These are phyloP conservation scores for Epichloe festucae DNA, from an alignment of 2,329 filamentous ascomycete species.

Conservation along the genomic window DNA sequence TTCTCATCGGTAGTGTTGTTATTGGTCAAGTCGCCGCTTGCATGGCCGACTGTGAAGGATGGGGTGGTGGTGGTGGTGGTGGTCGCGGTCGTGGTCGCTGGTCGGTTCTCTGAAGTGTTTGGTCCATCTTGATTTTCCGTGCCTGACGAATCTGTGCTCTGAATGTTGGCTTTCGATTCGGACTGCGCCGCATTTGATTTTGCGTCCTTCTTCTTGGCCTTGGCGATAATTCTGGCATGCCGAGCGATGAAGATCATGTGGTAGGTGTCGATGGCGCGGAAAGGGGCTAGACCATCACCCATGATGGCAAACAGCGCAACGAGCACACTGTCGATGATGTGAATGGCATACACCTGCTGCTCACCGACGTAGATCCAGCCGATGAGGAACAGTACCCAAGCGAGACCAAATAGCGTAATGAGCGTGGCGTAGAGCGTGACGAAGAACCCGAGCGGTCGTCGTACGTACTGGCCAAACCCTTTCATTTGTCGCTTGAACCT, in stretches of 20 bases:
- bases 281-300: constrained; percentile 59
- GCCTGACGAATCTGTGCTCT: not conserved
- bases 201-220: constrained; percentile 26
- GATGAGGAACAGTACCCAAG: constrained; percentile 86
- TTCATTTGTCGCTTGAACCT: constrained; percentile 68
- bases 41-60: constrained; percentile 9
- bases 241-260: constrained; percentile 75
- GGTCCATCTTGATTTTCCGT: not conserved
- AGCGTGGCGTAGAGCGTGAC: constrained; percentile 73
- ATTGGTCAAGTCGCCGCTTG: constrained; percentile 29
- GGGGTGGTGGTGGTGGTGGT: not conserved
- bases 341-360: constrained; percentile 54
- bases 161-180: constrained; percentile 9
- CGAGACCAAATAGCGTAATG: constrained; percentile 73
- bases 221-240: constrained; percentile 34
- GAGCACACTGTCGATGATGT: constrained; percentile 58
- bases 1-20: constrained; percentile 7
- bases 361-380: constrained; percentile 77
- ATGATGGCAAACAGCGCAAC: constrained; percentile 60
- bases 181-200: not conserved
- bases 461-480: constrained; percentile 70
- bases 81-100: not conserved
- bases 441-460: constrained; percentile 64
- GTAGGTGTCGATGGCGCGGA: constrained; percentile 70
- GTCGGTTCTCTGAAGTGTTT: not conserved